A percentile compares a stretch with the other conserved stretches of the same genome.
phyloP scores from a whole-genome alignment of 129 eudicot genomes.

The Kitagawia praeruptora region DNA sequence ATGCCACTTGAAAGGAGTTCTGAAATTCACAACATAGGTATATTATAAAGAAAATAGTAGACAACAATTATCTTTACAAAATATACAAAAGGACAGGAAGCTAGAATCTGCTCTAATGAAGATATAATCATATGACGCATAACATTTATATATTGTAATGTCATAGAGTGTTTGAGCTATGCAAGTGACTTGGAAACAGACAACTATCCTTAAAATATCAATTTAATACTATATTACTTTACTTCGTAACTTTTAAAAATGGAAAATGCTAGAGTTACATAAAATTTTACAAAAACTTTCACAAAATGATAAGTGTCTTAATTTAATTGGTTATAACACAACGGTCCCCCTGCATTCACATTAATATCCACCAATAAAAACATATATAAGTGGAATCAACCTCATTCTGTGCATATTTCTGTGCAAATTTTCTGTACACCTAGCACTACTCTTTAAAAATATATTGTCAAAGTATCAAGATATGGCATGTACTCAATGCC shows the following conservation, averaged over 20 bases:
- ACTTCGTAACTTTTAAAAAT: background rate
- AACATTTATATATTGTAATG: background rate
- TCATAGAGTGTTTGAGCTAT: background rate
- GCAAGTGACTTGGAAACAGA: background rate
- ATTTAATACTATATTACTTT: background rate
- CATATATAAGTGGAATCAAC: too few species aligned
- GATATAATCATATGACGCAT: background rate
- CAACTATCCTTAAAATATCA: background rate
- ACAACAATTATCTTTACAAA: background rate
- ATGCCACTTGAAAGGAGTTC: constrained; percentile 58
- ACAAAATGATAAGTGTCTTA: too few species aligned
- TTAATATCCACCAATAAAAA: too few species aligned
- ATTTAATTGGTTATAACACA: too few species aligned
- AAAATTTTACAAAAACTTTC: too few species aligned
- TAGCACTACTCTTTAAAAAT: too few species aligned
- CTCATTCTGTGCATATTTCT: too few species aligned
- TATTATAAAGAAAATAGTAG: background rate
- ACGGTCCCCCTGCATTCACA: too few species aligned
- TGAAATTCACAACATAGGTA: constrained; percentile 14
- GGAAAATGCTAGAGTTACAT: too few species aligned
- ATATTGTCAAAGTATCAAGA: background rate
- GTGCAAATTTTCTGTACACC: too few species aligned
- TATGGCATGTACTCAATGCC: background rate
- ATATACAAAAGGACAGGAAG: background rate
- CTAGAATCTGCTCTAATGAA: background rate